Evolutionary conservation across 148 eudicot species (phyloP).

Genomic region (Pouteria glomerata): DNA sequence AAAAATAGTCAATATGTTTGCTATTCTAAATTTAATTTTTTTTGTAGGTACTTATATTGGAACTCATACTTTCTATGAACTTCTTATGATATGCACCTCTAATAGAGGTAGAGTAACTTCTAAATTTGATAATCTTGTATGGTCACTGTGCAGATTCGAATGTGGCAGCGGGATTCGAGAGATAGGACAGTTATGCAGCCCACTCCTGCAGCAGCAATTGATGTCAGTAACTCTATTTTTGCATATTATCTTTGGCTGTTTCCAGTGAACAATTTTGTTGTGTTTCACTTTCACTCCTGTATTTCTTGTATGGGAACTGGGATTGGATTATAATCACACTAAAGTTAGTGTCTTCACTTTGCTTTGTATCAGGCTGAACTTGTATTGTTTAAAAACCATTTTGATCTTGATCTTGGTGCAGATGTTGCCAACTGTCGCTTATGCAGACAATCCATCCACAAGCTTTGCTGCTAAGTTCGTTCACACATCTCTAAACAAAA

Average conservation of each 20-base stretch:
- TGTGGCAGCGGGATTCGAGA: constrained; percentile 85
- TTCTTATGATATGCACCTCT: neutral
- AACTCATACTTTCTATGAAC: neutral
- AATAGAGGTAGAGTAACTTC: neutral
- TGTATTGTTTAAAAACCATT: neutral
- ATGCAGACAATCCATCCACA: constrained; percentile 91
- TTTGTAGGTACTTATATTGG: neutral
- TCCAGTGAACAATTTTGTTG: neutral
- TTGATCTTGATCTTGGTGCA: constrained; percentile 39
- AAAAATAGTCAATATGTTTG: neutral
- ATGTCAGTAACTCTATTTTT: constrained; percentile 49
- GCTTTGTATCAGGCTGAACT: neutral
- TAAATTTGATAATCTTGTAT: neutral
- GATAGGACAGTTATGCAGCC: constrained; percentile 85
- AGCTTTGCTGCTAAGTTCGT: constrained; percentile 95
- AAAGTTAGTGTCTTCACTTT: neutral
- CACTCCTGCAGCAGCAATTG: constrained; percentile 86
- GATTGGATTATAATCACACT: neutral
- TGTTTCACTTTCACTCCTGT: neutral
- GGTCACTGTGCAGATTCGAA: constrained; percentile 49
- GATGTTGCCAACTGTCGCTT: constrained; percentile 90
- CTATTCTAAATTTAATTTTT: neutral
- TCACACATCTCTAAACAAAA: constrained; percentile 91
- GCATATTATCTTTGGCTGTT: neutral
- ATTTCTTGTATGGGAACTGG: neutral